Evolutionary conservation across 192 early-diverging fungal genomes (phyloP), one percentile per base, ranked within the genome.

Genomic region (Oehlia diaphana): DNA sequence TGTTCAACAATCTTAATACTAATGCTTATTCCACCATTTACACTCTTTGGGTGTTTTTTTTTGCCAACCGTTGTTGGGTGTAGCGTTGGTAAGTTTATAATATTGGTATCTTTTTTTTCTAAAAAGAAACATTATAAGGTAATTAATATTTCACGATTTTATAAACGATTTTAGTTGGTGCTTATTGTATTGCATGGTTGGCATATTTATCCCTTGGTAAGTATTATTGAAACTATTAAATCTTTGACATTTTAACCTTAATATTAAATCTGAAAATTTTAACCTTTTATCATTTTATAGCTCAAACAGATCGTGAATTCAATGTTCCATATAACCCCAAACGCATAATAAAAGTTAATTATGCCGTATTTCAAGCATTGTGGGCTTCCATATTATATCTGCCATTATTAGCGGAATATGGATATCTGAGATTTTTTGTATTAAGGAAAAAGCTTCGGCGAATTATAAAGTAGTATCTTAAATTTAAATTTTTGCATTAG

Each of bases 321-420:
- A 81, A 83, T 67, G 58, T 87, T 12, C 86, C 86, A 3, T 82
- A 79, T 37, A 82, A 81, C 23, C 86, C 86, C 1, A 61, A 68
- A 21, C 77, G 82, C 39, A 73, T 87, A 21, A 53, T 85, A 10
- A 85, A 87, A 77, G 76, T 87, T 31, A 85, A 87, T 68, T 77
- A 80, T 23, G 66, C 63, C 26, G 9, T 77, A 13, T 44, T 83
- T 2, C 74, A 71, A 31, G 2, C 73, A 44, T 9, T 85, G 12
- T 75, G 78, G 31, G 58, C 79, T 47, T 80, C 64, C 63, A 16
- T 85, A 16, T 42, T 26, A 2, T 65, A 81, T 42, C 31, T 83
- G 2, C 86, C 86, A 12, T 77, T 87, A 19, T 80, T 83, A 64
- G 44, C 75, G 0, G 76, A 81, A 21, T 83, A 80, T 58, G 58